phyloP scores from a whole-genome alignment of 495 filamentous ascomycete species.

The Neurospora cerealis region DNA sequence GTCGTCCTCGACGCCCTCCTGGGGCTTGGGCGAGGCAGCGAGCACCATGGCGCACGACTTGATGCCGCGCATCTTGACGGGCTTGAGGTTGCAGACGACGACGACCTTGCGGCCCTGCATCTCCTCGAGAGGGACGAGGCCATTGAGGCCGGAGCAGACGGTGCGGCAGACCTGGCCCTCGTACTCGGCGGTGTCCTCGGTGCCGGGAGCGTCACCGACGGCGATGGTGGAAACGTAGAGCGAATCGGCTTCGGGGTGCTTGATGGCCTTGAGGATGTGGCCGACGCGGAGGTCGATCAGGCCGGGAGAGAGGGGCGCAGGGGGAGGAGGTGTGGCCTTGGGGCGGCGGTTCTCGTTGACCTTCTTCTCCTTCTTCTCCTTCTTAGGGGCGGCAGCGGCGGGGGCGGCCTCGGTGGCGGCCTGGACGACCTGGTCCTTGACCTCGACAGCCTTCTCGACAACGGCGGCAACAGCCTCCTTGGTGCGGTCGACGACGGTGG shows the following conservation, averaged over 20 bases:
- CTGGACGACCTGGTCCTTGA: constrained; percentile 21
- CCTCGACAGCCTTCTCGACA: constrained; percentile 38
- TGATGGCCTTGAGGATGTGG: constrained; percentile 88
- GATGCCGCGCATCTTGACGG: constrained; percentile 96
- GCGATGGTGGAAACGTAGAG: constrained; percentile 95
- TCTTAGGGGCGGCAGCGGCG: constrained; percentile 27
- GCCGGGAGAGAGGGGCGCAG: constrained; percentile 64
- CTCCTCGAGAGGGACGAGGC: constrained; percentile 80
- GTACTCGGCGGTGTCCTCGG: constrained; percentile 75
- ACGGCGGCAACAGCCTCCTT: constrained; percentile 37
- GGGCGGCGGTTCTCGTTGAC: constrained; percentile 74
- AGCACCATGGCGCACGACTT: constrained; percentile 95
- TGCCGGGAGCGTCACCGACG: constrained; percentile 78
- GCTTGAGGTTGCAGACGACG: constrained; percentile 94
- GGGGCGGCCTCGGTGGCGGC: constrained; percentile 15
- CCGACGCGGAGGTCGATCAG: constrained; percentile 92
- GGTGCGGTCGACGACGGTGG: constrained; percentile 40
- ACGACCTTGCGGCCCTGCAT: constrained; percentile 96
- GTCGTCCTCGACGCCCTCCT: constrained; percentile 69
- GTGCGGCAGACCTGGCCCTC: constrained; percentile 85
- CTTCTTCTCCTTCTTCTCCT: constrained; percentile 60
- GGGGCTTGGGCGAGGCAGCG: constrained; percentile 73
- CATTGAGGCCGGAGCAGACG: constrained; percentile 93
- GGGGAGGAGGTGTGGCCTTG: constrained; percentile 58
- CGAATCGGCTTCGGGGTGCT: constrained; percentile 93